These are phyloP conservation scores for Penicillium sp. DNA, from an alignment of 2,329 filamentous ascomycete genomes.

Conservation along the genomic window DNA sequence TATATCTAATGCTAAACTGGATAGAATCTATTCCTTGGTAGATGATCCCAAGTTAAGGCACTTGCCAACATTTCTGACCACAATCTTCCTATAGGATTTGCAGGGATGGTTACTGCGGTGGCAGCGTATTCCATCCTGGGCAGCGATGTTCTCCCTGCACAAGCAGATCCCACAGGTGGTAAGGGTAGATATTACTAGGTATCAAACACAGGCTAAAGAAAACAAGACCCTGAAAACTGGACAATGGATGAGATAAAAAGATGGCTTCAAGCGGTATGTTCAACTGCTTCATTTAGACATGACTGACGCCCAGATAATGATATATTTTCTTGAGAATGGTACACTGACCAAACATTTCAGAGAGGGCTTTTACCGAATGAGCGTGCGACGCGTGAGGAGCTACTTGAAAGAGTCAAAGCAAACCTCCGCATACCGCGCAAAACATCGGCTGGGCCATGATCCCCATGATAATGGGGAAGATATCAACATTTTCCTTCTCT, in stretches of 20 bases:
- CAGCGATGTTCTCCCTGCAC: conserved; percentile 73
- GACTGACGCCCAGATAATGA: not conserved
- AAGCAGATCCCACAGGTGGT: conserved; percentile 74
- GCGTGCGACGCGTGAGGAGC: conserved; percentile 60
- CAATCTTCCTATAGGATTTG: conserved; percentile 61
- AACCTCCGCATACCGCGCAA: conserved; percentile 56
- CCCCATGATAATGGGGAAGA: conserved; percentile 1
- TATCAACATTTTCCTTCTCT: not conserved
- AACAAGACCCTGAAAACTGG: conserved; percentile 66
- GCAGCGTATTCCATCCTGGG: conserved; percentile 85
- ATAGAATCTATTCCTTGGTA: conserved; percentile 70
- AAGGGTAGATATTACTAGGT: conserved; percentile 23
- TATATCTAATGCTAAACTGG: conserved; percentile 18
- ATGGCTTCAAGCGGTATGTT: conserved; percentile 76
- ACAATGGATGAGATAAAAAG: conserved; percentile 73
- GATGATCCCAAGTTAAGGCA: conserved; percentile 4
- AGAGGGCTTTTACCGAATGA: conserved; percentile 61
- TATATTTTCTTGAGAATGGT: not conserved
- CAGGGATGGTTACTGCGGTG: conserved; percentile 75
- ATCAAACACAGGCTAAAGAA: conserved; percentile 9
- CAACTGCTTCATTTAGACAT: not conserved
- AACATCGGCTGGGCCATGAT: conserved; percentile 11
- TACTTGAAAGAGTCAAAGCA: conserved; percentile 66
- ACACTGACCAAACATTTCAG: conserved; percentile 40
- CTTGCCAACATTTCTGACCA: conserved; percentile 20